Conservation (phyloP, 306 rosid genomes). For the Dicorynia guianensis region DNA sequence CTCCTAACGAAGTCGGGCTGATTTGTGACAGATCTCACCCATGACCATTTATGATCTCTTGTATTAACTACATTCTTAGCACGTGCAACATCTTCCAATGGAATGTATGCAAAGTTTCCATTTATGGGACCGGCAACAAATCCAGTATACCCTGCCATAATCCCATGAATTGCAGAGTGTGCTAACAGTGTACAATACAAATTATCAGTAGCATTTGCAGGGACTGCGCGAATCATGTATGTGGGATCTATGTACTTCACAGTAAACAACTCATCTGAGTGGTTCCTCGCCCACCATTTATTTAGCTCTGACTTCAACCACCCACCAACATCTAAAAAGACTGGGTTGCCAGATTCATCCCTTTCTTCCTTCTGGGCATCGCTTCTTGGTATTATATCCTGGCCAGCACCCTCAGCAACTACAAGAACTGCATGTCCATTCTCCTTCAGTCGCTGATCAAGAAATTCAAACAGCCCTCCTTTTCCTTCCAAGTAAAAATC, state of each 20-base stretch:
- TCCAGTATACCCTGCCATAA: slow-evolving; percentile 89
- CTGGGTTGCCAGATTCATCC: slow-evolving; percentile 85
- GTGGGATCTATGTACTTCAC: slow-evolving; percentile 80
- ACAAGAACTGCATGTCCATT: slow-evolving; percentile 83
- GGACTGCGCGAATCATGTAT: slow-evolving; percentile 88
- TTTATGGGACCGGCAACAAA: slow-evolving; percentile 82
- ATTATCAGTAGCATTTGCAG: slow-evolving; percentile 81
- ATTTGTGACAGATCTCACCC: slow-evolving; percentile 87
- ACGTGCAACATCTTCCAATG: slow-evolving; percentile 74
- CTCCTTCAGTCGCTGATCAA: slow-evolving; percentile 57
- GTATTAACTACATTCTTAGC: slow-evolving; percentile 68
- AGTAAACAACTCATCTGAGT: slow-evolving; percentile 71
- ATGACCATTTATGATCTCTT: slow-evolving; percentile 82
- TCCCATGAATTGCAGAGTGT: slow-evolving; percentile 86
- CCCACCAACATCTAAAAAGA: slow-evolving; percentile 71
- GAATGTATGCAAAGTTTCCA: slow-evolving; percentile 78
- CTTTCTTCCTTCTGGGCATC: slow-evolving; percentile 67
- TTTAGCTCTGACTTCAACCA: slow-evolving; percentile 90
- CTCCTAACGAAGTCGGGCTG: slow-evolving; percentile 76
- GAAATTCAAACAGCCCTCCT: slow-evolving; percentile 83
- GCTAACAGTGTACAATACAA: slow-evolving; percentile 83
- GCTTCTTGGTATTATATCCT: slow-evolving; percentile 65
- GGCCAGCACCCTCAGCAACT: slow-evolving; percentile 96
- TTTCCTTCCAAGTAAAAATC: slow-evolving; percentile 80
- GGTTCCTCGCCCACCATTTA: slow-evolving; percentile 74